Conservation (phyloP, 805 yeast species). For the Schwanniomyces yamadae region DNA sequence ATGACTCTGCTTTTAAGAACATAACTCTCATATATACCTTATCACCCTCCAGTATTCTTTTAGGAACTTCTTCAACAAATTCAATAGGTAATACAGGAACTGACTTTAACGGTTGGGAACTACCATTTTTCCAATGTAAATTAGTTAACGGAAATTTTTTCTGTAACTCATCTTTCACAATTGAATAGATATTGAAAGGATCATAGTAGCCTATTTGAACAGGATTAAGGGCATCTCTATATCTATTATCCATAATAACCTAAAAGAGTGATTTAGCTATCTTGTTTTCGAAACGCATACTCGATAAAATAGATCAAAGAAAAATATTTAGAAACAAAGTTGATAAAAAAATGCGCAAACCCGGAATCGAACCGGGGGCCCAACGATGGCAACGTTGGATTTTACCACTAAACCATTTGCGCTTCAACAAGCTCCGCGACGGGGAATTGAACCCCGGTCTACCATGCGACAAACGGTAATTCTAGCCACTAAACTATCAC, state of each 20-base stretch:
- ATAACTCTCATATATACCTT: conserved; percentile 64
- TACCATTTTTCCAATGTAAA: conserved; percentile 62
- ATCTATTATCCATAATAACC: background rate
- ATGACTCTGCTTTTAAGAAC: conserved; percentile 60
- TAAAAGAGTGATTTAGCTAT: background rate
- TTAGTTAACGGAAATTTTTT: conserved; percentile 57
- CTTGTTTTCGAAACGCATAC: background rate
- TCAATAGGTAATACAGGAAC: conserved; percentile 57
- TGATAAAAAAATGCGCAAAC: conserved; percentile 13
- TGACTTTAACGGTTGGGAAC: conserved; percentile 57
- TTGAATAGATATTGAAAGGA: conserved; percentile 61
- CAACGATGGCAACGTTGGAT: conserved; percentile 18
- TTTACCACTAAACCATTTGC: conserved; percentile 16
- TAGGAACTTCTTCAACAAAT: conserved; percentile 59
- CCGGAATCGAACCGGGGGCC: conserved; percentile 18
- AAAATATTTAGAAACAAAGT: background rate
- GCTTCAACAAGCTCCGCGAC: conserved; percentile 16
- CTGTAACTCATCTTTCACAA: conserved; percentile 43
- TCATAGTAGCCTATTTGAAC: conserved; percentile 63
- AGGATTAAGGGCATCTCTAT: conserved; percentile 12
- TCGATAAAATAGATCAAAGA: background rate
- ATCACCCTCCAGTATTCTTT: conserved; percentile 9
- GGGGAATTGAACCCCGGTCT: conserved; percentile 24
- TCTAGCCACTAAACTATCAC: conserved; percentile 23
- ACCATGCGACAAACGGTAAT: conserved; percentile 23